Evolutionary conservation across 306 rosid genomes (phyloP), one percentile per base, ranked within the genome.

Genomic region (Senna siamea): DNA sequence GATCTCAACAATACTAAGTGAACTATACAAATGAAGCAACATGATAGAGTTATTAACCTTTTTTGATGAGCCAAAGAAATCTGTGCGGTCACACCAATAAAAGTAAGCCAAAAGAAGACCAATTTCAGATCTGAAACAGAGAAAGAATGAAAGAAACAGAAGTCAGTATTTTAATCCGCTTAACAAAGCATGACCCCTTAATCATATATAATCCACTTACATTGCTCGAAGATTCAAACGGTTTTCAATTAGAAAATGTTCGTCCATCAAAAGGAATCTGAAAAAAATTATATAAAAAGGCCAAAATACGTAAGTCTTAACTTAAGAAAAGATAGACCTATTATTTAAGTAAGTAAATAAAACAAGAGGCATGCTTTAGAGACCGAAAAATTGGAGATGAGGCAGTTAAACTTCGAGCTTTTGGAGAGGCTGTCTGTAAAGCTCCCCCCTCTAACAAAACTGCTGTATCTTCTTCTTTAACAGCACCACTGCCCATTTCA

Each of bases 201-300:
- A 59, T 48, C n/a, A 78, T 38, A 47, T 58, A 48, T 66, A n/a
- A n/a, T 66, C 72, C 72, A 86, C 99, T 82, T 80, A 94, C 99
- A 92, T 92, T 55, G 99, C 97, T 86, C 96, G 81, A 54, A 94
- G 96, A 11, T 90, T 88, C 87, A 88, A 63, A 17, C 97, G 99
- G 74, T 94, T 88, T 69, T 94, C 99, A 64, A 86, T 46, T 87
- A 94, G 86, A 82, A 94, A 94, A 37, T 76, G 18, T 67, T 87
- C 88, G 13, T 94, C 97, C 99, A 91, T 79, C 83, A 69, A 78
- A 76, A 91, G 62, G 87, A 91, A 91, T 84, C 98, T 91, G 88
- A 50, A 77, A 46, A 68, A 47, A 46, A n/a, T n/a, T n/a, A 59
- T 4, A 18, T 40, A 65, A 8, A 44, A 52, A 74, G 1, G 4